Percentiles rank a stretch among this genome's conserved stretches.
phyloP scores from a whole-genome alignment of 495 filamentous ascomycete genomes.

The Ramalina intermedia region DNA sequence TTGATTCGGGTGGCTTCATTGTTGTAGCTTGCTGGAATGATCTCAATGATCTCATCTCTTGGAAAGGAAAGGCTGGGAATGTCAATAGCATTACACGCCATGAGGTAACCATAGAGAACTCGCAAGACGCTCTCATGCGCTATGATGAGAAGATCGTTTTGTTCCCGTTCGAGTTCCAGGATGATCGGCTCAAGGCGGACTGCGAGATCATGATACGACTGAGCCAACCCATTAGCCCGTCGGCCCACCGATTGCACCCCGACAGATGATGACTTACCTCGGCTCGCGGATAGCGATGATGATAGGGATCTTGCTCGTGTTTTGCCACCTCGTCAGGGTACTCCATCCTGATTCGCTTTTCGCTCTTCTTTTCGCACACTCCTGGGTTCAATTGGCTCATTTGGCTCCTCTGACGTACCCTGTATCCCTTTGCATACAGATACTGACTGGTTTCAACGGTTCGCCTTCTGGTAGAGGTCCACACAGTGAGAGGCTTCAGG shows the following conservation, averaged over 20 bases:
- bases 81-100: slow-evolving; percentile 94
- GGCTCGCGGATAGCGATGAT: slow-evolving; percentile 89
- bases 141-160: slow-evolving; percentile 93
- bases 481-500: slow-evolving; percentile 71
- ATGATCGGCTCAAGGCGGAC: slow-evolving; percentile 98
- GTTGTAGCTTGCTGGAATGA: slow-evolving; percentile 93
- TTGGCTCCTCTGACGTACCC: slow-evolving; percentile 78
- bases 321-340: slow-evolving; percentile 84
- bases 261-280: slow-evolving; percentile 44
- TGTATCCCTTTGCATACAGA: slow-evolving; percentile 62
- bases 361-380: slow-evolving; percentile 81
- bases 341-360: slow-evolving; percentile 60
- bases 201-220: slow-evolving; percentile 97
- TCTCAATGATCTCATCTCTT: slow-evolving; percentile 95
- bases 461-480: slow-evolving; percentile 83
- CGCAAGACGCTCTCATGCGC: slow-evolving; percentile 94
- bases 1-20: slow-evolving; percentile 83
- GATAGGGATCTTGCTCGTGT: slow-evolving; percentile 91
- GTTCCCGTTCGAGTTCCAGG: slow-evolving; percentile 90
- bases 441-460: slow-evolving; percentile 84
- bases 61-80: slow-evolving; percentile 92
- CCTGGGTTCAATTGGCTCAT: slow-evolving; percentile 96
- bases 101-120: slow-evolving; percentile 92
- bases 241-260: neutral
- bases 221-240: slow-evolving; percentile 10